Conservation (phyloP, 257 asterid species). For the Coffea canephora region DNA sequence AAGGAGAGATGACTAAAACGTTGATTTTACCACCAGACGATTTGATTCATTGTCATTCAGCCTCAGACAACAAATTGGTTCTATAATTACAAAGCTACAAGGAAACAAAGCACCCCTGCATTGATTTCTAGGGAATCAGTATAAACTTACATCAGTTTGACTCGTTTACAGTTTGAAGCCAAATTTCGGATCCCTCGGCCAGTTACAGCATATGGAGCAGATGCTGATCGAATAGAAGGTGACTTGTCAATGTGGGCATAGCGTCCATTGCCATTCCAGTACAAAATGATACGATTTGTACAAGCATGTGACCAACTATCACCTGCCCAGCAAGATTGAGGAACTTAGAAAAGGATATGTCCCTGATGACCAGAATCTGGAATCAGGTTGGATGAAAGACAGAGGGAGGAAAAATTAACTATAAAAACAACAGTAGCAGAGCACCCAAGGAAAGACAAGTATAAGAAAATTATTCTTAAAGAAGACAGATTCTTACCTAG, state of each 20-base stretch:
- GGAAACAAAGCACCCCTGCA: slow-evolving; percentile 1
- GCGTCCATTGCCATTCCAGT: slow-evolving; percentile 87
- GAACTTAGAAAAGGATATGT: slow-evolving; percentile 12
- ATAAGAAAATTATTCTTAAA: background rate
- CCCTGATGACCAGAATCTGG: background rate
- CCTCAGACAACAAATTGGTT: background rate
- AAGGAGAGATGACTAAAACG: background rate
- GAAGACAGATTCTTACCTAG: slow-evolving; percentile 53
- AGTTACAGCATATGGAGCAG: slow-evolving; percentile 81
- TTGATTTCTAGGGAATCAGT: background rate
- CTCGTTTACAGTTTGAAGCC: slow-evolving; percentile 65
- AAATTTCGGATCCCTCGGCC: slow-evolving; percentile 71
- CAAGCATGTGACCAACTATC: slow-evolving; percentile 99
- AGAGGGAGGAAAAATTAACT: background rate
- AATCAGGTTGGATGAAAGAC: background rate
- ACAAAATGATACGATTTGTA: slow-evolving; percentile 76
- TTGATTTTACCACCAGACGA: background rate
- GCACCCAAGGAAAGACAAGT: background rate
- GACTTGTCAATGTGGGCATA: slow-evolving; percentile 85
- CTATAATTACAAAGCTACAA: slow-evolving; percentile 1
- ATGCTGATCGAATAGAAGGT: slow-evolving; percentile 73
- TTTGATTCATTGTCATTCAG: background rate
- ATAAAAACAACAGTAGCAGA: background rate
- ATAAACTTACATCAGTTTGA: slow-evolving; percentile 55
- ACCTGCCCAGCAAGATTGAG: slow-evolving; percentile 46